Evolutionary conservation across 148 eudicot genomes (phyloP).

Genomic region (Fagopyrum esculentum): DNA sequence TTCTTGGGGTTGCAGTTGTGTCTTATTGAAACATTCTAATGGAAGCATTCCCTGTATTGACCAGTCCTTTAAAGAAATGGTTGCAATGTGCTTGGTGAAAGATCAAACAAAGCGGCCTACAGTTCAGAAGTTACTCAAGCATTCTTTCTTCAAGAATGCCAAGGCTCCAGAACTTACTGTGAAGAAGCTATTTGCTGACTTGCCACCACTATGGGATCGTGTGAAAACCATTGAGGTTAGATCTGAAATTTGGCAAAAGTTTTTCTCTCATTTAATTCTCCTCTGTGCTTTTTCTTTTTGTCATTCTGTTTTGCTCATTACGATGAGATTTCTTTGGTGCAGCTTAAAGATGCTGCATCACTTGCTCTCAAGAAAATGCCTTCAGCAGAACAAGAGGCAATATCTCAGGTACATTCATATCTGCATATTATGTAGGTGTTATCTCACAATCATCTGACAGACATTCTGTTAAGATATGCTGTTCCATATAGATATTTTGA

Average conservation of each 20-base stretch:
- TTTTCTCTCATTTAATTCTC: not conserved
- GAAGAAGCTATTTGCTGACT: conserved; percentile 75
- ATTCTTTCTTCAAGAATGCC: conserved; percentile 87
- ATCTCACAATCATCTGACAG: not conserved
- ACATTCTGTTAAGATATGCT: not conserved
- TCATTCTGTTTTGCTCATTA: not conserved
- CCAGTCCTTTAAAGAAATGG: conserved; percentile 96
- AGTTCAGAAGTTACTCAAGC: conserved; percentile 85
- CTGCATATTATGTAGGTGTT: not conserved
- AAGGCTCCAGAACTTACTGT: conserved; percentile 87
- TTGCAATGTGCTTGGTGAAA: conserved; percentile 99
- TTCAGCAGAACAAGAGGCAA: conserved; percentile 93
- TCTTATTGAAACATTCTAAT: conserved; percentile 18
- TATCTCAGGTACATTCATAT: conserved; percentile 59
- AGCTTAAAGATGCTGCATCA: conserved; percentile 93
- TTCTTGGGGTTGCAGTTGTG: not conserved
- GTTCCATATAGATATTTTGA: too few relatives aligned
- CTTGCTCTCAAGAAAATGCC: conserved; percentile 94
- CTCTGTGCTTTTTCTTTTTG: not conserved
- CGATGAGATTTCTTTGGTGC: conserved; percentile 17
- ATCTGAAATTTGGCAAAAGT: not conserved
- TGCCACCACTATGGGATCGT: conserved; percentile 92
- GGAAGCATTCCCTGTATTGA: conserved; percentile 20
- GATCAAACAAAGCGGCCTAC: conserved; percentile 96
- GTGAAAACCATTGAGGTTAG: conserved; percentile 79